Conservation (phyloP, 2,329 filamentous ascomycete species). For the Polytolypa hystricis region DNA sequence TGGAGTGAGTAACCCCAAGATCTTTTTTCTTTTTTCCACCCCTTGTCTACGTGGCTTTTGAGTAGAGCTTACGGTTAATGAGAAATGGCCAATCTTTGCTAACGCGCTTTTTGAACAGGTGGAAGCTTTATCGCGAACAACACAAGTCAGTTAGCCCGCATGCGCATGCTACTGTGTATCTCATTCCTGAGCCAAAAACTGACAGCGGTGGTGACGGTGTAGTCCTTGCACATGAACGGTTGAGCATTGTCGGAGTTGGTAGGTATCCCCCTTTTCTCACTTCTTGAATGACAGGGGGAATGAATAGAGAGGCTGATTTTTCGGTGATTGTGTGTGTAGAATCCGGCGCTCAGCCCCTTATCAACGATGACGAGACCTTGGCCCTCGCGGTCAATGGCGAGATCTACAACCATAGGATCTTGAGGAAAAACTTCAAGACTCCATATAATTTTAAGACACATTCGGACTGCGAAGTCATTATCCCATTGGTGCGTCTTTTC, state of each 20-base stretch:
- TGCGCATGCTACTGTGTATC: conserved; percentile 3
- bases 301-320: too few relatives aligned
- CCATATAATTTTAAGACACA: conserved; percentile 96
- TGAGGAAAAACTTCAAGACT: conserved; percentile 74
- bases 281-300: too few relatives aligned
- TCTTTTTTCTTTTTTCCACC: neutral
- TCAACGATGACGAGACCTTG: conserved; percentile 80
- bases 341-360: conserved; percentile 86
- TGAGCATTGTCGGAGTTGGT: conserved; percentile 97
- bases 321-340: too few relatives aligned
- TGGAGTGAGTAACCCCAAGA: conserved; percentile 63
- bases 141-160: conserved; percentile 57
- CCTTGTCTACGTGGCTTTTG: too few relatives aligned
- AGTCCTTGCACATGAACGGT: conserved; percentile 94
- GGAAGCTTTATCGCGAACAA: conserved; percentile 82
- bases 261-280: conserved; percentile 25
- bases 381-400: conserved; percentile 97
- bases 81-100: neutral
- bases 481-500: conserved; percentile 67
- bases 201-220: conserved; percentile 12
- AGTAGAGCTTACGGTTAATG: too few relatives aligned
- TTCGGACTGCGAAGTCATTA: conserved; percentile 97
- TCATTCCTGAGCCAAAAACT: neutral
- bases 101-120: conserved; percentile 40
- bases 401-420: conserved; percentile 97